Percentiles rank a stretch among this genome's conserved stretches.
phyloP scores from a whole-genome alignment of 106 monocot genomes.

The Dioscorea dumetorum region DNA sequence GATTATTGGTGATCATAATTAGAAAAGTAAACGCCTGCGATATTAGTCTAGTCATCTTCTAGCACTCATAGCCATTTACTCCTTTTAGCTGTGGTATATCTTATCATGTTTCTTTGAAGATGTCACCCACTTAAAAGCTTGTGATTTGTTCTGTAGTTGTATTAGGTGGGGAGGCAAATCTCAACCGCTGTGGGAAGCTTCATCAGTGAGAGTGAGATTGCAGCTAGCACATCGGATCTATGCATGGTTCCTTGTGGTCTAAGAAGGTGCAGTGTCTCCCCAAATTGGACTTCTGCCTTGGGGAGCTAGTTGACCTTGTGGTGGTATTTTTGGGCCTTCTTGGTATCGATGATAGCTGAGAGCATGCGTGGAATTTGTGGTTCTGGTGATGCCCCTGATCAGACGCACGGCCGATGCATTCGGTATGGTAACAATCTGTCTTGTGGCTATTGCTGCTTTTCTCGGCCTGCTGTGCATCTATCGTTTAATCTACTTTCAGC shows the following conservation, averaged over 20 bases:
- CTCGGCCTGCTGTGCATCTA: conserved; percentile 50
- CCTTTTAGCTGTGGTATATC: no score
- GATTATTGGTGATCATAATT: no score
- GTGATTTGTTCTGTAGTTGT: not conserved
- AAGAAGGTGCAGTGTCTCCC: not conserved
- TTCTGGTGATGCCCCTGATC: conserved; percentile 57
- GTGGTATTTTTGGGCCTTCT: not conserved
- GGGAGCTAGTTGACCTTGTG: not conserved
- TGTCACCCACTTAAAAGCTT: not conserved
- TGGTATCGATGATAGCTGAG: conserved; percentile 22
- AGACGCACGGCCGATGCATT: conserved; percentile 42
- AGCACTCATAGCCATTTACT: no score
- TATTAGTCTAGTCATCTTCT: no score
- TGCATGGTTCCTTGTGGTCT: not conserved
- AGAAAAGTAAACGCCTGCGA: no score
- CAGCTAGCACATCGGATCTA: not conserved
- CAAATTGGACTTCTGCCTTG: not conserved
- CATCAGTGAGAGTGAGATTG: not conserved
- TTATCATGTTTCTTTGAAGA: not conserved
- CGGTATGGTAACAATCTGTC: conserved; percentile 51
- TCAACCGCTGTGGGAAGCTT: not conserved
- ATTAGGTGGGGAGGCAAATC: not conserved
- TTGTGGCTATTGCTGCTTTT: conserved; percentile 24
- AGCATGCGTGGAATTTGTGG: conserved; percentile 40
- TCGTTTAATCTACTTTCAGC: conserved; percentile 40